A percentile compares a stretch with the other conserved stretches of the same genome.
Evolutionary conservation across 179 eudicot genomes (phyloP).

Genomic region (Silene noctiflora): DNA sequence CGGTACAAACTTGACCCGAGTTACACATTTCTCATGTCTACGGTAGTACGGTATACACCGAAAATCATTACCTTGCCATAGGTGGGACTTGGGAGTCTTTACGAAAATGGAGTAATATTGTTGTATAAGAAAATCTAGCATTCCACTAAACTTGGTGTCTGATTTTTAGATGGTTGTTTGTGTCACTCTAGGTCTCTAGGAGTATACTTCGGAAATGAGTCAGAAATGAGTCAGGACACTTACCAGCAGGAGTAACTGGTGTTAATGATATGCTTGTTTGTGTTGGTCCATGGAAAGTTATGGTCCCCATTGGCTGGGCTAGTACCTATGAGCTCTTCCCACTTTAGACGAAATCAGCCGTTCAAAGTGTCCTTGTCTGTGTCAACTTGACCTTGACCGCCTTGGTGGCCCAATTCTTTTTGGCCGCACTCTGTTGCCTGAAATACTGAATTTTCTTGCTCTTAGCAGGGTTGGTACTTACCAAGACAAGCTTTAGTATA

Average conservation of each 20-base stretch:
- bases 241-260: constrained; percentile 54
- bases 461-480: constrained; percentile 63
- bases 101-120: too few species aligned
- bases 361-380: constrained; percentile 86
- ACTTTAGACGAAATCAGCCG: constrained; percentile 87
- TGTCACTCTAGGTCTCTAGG: constrained; percentile 32
- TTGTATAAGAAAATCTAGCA: too few species aligned
- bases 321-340: constrained; percentile 95
- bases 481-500: constrained; percentile 57
- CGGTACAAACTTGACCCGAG: too few species aligned
- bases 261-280: constrained; percentile 61
- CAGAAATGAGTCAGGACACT: too few species aligned
- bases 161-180: constrained; percentile 56
- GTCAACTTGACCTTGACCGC: constrained; percentile 94
- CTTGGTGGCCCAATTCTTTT: constrained; percentile 75
- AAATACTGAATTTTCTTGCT: constrained; percentile 74
- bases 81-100: too few species aligned
- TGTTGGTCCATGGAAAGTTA: constrained; percentile 78
- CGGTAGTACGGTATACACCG: too few species aligned
- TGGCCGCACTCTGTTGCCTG: constrained; percentile 68
- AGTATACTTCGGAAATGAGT: constrained; percentile 57
- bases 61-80: too few species aligned
- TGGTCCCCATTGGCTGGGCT: constrained; percentile 98
- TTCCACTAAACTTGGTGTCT: not conserved
- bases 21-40: too few species aligned